Evolutionary conservation across 148 eudicot genomes (phyloP), one percentile per base, ranked within the genome.

Genomic region (Drosera capensis): DNA sequence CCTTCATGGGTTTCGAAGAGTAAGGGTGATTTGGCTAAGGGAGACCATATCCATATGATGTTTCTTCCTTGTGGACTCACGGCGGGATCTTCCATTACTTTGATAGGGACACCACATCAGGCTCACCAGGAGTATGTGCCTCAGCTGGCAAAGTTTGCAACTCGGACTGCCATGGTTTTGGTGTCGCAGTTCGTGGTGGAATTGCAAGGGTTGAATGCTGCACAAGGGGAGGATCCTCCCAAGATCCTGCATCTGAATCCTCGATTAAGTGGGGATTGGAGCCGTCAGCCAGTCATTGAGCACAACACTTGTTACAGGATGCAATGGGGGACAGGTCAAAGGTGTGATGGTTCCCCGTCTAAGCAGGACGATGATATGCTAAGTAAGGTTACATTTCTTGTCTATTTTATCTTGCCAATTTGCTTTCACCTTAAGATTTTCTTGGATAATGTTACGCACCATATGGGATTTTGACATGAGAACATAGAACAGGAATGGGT

Each of bases 241-340:
- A 90, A 78, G 52, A 90, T 90, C 65, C 42, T 90, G 69, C 97
- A 90, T 65, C 58, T 90, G 43, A 90, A 90, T 78, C 97, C 97
- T 70, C 72, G 97, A 50, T 43, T 90, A 54, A 71, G 80, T 60
- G 97, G 97, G 28, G 97, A 90, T 59, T 90, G 97, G 97, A 90
- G 93, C 60, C 75, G 47, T 36, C 71, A 52, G 45, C 71, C 83
- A 36, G 86, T 90, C 28, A 80, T 90, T 71, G 97, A 90, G 65
- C 95, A 80, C 22, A 90, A 90, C 43, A 80, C 97, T 5, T 90
- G 95, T 51, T 84, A 84, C 47, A 75, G 97, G 64, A 90, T 84
- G 97, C 97, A 90, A 50, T 90, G 97, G 97, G 97, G 95, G 7
- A 64, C 67, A 31, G 77, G 82, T 66, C 94, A 83, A 59, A 69